Percentiles rank a stretch among this genome's conserved stretches.
phyloP scores from a whole-genome alignment of 2,329 filamentous ascomycete species.

The Ascochyta rabiei region DNA sequence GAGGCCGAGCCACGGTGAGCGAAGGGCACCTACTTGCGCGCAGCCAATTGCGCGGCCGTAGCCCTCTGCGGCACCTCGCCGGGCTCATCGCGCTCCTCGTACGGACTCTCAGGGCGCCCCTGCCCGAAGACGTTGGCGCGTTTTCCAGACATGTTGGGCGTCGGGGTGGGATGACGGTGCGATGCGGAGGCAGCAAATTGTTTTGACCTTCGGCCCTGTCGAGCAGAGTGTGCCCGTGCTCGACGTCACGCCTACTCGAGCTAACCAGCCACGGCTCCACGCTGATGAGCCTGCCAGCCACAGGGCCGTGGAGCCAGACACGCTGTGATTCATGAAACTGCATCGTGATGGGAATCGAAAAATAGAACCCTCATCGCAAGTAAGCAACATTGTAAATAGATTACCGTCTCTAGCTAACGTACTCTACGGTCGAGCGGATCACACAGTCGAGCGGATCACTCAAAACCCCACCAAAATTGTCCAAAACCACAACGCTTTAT shows the following conservation, averaged over 20 bases:
- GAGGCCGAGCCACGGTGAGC: constrained; percentile 1
- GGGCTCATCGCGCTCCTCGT: constrained; percentile 41
- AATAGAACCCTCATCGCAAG: too few species aligned
- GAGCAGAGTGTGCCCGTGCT: constrained; percentile 4
- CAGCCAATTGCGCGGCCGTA: constrained; percentile 61
- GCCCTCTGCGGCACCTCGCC: constrained; percentile 57
- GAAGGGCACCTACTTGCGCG: constrained; percentile 58
- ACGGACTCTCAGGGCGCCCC: constrained; percentile 35
- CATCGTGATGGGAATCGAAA: too few species aligned
- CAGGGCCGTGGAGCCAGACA: too few species aligned
- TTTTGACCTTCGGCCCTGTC: constrained; percentile 14
- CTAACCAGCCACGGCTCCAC: too few species aligned
- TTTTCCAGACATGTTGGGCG: constrained; percentile 40
- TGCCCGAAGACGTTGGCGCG: constrained; percentile 36
- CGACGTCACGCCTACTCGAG: constrained; percentile 8
- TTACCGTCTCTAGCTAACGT: too few species aligned
- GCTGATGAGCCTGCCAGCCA: too few species aligned
- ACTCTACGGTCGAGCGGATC: too few species aligned
- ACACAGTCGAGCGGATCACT: too few species aligned
- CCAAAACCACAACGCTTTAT: too few species aligned
- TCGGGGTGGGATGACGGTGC: neutral
- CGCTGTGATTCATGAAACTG: too few species aligned
- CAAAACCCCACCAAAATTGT: too few species aligned
- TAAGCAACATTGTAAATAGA: too few species aligned
- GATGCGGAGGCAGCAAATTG: constrained; percentile 12